Percentiles rank a stretch among this genome's conserved stretches.
Conservation (phyloP, 148 eudicot genomes). For the Silene conica region DNA sequence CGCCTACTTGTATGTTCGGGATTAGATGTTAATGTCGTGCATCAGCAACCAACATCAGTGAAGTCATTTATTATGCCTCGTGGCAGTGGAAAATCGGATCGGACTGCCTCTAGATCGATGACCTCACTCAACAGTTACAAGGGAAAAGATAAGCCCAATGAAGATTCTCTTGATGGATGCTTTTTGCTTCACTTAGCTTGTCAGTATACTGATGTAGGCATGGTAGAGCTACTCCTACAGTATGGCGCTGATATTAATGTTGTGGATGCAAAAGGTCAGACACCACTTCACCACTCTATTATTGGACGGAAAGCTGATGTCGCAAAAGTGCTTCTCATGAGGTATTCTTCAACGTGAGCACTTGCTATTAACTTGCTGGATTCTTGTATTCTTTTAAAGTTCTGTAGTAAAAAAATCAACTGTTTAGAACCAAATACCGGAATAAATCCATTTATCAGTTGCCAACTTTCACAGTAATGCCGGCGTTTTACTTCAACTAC, state of each 20-base stretch:
- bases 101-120: slow-evolving; percentile 33
- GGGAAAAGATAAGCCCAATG: slow-evolving; percentile 37
- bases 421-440: background rate
- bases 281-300: slow-evolving; percentile 81
- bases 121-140: slow-evolving; percentile 26
- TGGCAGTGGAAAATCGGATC: slow-evolving; percentile 29
- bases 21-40: slow-evolving; percentile 63
- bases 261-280: slow-evolving; percentile 65
- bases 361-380: background rate
- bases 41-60: slow-evolving; percentile 38
- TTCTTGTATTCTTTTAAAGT: background rate
- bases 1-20: slow-evolving; percentile 66
- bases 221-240: slow-evolving; percentile 93
- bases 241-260: slow-evolving; percentile 69
- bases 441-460: too few relatives aligned
- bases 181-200: slow-evolving; percentile 87
- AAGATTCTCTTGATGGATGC: slow-evolving; percentile 58
- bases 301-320: slow-evolving; percentile 48
- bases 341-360: slow-evolving; percentile 38
- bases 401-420: too few relatives aligned
- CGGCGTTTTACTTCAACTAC: too few relatives aligned
- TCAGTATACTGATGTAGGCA: slow-evolving; percentile 76
- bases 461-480: too few relatives aligned
- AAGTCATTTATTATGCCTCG: slow-evolving; percentile 39
- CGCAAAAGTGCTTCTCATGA: slow-evolving; percentile 66